phyloP scores from a whole-genome alignment of 2,329 filamentous ascomycete species.

The Pestalotiopsis sp. region DNA sequence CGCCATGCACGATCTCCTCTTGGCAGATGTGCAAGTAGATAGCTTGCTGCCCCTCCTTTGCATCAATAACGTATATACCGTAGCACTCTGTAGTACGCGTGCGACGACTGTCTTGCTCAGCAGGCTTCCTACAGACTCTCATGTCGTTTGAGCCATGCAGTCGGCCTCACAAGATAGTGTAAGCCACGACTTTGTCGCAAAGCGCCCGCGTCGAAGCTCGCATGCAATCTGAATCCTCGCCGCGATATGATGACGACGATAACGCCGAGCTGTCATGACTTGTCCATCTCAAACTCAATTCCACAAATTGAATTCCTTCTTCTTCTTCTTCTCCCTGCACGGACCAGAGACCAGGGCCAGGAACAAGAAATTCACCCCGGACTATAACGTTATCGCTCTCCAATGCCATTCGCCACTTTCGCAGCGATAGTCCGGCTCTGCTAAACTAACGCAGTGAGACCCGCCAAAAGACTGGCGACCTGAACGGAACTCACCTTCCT shows the following conservation, averaged over 20 bases:
- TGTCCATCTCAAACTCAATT: neutral
- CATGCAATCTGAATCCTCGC: no score
- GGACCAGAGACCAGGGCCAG: neutral
- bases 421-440: slow-evolving; percentile 1
- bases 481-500: neutral
- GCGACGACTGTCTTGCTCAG: no score
- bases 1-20: no score
- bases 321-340: neutral
- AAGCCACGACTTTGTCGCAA: no score
- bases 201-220: no score
- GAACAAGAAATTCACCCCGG: neutral
- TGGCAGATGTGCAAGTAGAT: no score
- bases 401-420: neutral
- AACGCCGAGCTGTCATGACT: neutral
- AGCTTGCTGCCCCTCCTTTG: no score
- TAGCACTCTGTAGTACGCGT: no score
- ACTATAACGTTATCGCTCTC: slow-evolving; percentile 10
- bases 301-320: neutral
- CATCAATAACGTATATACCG: no score
- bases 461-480: neutral
- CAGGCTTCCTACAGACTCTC: no score
- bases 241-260: neutral
- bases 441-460: neutral
- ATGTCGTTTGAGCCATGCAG: no score
- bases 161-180: no score